phyloP scores from a whole-genome alignment of 805 yeast genomes.

The Wickerhamomyces kurtzmanii region DNA sequence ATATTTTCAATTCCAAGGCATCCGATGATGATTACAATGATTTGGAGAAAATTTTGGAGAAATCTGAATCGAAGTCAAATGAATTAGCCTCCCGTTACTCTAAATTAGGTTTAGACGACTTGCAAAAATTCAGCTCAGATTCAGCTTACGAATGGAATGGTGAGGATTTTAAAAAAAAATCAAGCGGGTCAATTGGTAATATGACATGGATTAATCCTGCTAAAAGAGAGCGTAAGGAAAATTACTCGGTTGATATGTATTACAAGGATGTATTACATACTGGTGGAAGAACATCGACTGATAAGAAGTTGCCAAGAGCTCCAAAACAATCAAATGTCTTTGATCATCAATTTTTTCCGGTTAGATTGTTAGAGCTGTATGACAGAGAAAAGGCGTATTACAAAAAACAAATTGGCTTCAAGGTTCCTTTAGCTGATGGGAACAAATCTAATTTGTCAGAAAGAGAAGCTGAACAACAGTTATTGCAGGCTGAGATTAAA shows the following conservation, averaged over 20 bases:
- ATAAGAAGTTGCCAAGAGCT: conserved; percentile 58
- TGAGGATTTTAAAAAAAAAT: conserved; percentile 59
- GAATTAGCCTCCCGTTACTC: conserved; percentile 55
- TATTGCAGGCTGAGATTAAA: conserved; percentile 65
- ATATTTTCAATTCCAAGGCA: conserved; percentile 30
- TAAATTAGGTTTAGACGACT: conserved; percentile 62
- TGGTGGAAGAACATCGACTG: conserved; percentile 43
- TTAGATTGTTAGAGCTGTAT: conserved; percentile 62
- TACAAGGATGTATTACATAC: conserved; percentile 72
- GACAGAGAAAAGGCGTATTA: conserved; percentile 75
- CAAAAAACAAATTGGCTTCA: conserved; percentile 56
- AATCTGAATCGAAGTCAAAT: conserved; percentile 55
- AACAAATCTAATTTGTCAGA: conserved; percentile 27
- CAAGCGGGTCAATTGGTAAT: conserved; percentile 35
- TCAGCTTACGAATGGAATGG: conserved; percentile 88
- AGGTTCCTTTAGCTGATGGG: conserved; percentile 55
- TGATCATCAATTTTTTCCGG: conserved; percentile 87
- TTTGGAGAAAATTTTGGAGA: conserved; percentile 48
- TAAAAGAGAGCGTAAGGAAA: conserved; percentile 75
- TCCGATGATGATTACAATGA: conserved; percentile 39
- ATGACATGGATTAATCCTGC: conserved; percentile 79
- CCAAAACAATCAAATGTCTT: conserved; percentile 78
- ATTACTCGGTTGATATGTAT: conserved; percentile 81
- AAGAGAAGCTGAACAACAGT: conserved; percentile 30
- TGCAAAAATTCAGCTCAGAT: conserved; percentile 66